Conservation (phyloP, 768 basidiomycete species). For the Udeniomyces megalosporus region DNA sequence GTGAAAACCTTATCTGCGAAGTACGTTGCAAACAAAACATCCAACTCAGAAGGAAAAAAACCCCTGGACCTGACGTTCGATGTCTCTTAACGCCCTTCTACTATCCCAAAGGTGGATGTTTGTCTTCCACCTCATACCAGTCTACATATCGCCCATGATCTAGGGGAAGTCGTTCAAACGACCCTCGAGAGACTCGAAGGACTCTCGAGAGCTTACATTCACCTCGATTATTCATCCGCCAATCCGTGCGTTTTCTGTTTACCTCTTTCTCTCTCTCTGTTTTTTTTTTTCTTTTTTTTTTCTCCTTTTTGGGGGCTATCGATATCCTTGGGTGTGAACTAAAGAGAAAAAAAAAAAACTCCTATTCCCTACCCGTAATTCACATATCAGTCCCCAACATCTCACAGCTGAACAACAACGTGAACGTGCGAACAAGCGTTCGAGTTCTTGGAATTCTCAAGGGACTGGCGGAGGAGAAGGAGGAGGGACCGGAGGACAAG, state of each 20-base stretch:
- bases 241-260: background rate
- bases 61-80: too few relatives aligned
- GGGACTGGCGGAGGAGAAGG: too few relatives aligned
- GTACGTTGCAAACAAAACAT: too few relatives aligned
- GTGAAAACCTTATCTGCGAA: too few relatives aligned
- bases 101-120: conserved; percentile 4
- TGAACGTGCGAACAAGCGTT: background rate
- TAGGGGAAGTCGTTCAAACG: conserved; percentile 14
- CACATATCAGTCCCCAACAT: background rate
- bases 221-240: conserved; percentile 2
- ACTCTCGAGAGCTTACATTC: conserved; percentile 1
- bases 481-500: too few relatives aligned
- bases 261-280: background rate
- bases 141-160: conserved; percentile 10
- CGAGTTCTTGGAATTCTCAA: background rate
- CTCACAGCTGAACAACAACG: background rate
- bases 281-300: background rate
- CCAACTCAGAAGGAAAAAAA: too few relatives aligned
- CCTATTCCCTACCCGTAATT: background rate
- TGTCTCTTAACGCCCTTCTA: background rate
- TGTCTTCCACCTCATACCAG: conserved; percentile 10
- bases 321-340: too few relatives aligned
- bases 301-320: too few relatives aligned
- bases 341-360: background rate
- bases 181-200: conserved; percentile 4